Evolutionary conservation across 2,329 filamentous ascomycete genomes (phyloP), one percentile per base, ranked within the genome.

Genomic region (Akanthomyces muscarius): DNA sequence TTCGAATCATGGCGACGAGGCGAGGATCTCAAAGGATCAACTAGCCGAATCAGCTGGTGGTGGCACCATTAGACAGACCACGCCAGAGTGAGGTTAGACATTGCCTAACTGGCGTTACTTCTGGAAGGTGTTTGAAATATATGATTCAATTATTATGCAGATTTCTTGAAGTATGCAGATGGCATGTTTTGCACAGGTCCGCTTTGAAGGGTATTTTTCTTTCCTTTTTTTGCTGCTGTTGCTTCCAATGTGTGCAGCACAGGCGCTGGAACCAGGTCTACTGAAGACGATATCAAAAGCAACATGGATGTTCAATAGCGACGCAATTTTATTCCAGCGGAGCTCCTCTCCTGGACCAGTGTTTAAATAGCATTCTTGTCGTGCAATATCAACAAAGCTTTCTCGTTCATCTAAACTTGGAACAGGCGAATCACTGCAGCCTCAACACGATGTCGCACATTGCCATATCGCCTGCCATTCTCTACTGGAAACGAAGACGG

Each of bases 401-500:
- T 41, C 38, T 41, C 38, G 14, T 16, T 16, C 38, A 41, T 41
- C 10, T 5, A 41, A 41, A 41, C 38, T 41, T 14, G 8, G 11
- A 41, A 41, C 38, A 16, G 14, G 3, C 14, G 13, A 41, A 41
- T 14, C 38, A 16, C 14, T 41, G 4, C 2, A 41, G 5, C 10
- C 13, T 41, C 38, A 36, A 33, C 30, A 59, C 7, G 8, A 59
- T 59, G 56, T 10, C 56, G 25, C 56, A 59, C 25, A 28, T 44
- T 21, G 2, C 25, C 62, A 77, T 78, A 53, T 72, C 72, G 7
- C 76, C 76, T 1, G 73, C 75, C 18, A 78, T 78, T 48, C 67
- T 77, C 38, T 78, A 77, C 69, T 78, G 74, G 73, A 51, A 80
- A 80, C 64, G 71, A 73, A 66, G 77, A 80, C 63, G 72, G 71